Conservation (phyloP, 257 asterid genomes). For the Gentiana straminea region DNA sequence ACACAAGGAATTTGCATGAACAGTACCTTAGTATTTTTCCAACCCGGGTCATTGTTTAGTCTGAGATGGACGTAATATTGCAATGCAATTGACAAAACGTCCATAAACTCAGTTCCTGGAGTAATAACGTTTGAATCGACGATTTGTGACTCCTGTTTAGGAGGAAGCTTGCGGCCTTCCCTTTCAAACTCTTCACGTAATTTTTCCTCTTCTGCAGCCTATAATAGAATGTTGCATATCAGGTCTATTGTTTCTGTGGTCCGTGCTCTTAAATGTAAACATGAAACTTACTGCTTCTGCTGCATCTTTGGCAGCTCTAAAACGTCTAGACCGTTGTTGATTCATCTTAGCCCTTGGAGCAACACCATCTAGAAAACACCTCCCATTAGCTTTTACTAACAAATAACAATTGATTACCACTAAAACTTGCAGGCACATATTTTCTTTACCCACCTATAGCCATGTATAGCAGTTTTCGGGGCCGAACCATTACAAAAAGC, state of each 20-base stretch:
- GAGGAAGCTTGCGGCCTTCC: slow-evolving; percentile 89
- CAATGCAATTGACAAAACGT: slow-evolving; percentile 66
- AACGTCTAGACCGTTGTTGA: slow-evolving; percentile 94
- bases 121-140: slow-evolving; percentile 88
- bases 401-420: neutral
- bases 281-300: slow-evolving; percentile 61
- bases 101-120: slow-evolving; percentile 96
- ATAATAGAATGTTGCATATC: slow-evolving; percentile 14
- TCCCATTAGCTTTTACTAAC: slow-evolving; percentile 10
- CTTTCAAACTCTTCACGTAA: slow-evolving; percentile 78
- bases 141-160: slow-evolving; percentile 68
- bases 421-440: slow-evolving; percentile 1
- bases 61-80: slow-evolving; percentile 80
- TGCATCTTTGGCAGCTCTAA: slow-evolving; percentile 95
- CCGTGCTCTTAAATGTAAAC: neutral
- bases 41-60: slow-evolving; percentile 80
- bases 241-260: neutral
- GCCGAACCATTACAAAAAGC: slow-evolving; percentile 90
- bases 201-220: slow-evolving; percentile 91
- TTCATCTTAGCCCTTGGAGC: slow-evolving; percentile 99
- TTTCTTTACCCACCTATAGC: slow-evolving; percentile 74
- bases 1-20: neutral
- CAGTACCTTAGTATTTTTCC: slow-evolving; percentile 85
- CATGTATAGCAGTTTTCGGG: slow-evolving; percentile 83
- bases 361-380: slow-evolving; percentile 64